phyloP scores from a whole-genome alignment of 805 yeast genomes.

The Osmozyma mogii region DNA sequence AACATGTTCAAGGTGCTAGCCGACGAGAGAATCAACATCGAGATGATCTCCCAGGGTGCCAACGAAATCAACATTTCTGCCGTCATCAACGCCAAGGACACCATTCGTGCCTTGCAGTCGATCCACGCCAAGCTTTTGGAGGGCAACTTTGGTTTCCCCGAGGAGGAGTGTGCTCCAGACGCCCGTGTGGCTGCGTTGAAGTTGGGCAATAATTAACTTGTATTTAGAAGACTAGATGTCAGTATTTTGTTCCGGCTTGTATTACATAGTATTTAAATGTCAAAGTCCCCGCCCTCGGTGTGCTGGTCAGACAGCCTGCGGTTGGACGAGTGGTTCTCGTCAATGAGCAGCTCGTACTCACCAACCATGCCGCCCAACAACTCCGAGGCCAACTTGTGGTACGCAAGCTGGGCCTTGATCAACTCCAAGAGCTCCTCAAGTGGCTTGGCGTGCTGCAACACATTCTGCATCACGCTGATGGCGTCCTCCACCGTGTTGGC shows the following conservation, averaged over 20 bases:
- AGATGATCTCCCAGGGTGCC: conserved; percentile 98
- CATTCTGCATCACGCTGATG: conserved; percentile 73
- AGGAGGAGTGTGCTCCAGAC: conserved; percentile 12
- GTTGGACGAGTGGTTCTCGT: conserved; percentile 31
- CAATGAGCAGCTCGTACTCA: conserved; percentile 53
- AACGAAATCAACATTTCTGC: conserved; percentile 96
- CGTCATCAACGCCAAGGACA: conserved; percentile 78
- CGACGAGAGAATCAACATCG: conserved; percentile 85
- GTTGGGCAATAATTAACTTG: conserved; percentile 1
- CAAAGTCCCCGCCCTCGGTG: conserved; percentile 18
- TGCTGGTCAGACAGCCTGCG: no score
- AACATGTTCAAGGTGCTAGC: conserved; percentile 93
- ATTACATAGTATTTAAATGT: conserved; percentile 11
- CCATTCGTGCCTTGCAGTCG: conserved; percentile 76
- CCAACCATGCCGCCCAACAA: conserved; percentile 57
- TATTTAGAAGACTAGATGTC: not conserved
- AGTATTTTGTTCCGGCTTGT: not conserved
- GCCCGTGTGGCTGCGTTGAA: conserved; percentile 11
- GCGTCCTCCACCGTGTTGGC: conserved; percentile 89
- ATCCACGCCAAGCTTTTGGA: conserved; percentile 74
- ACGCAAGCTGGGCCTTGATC: conserved; percentile 72
- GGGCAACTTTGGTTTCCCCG: conserved; percentile 18
- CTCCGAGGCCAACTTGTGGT: conserved; percentile 68
- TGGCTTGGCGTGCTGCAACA: conserved; percentile 62
- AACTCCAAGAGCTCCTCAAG: conserved; percentile 60